Percentiles rank a stretch among this genome's conserved stretches.
Evolutionary conservation across 352 stramenopile species (phyloP).

Genomic region (Phytophthora cryptogea): DNA sequence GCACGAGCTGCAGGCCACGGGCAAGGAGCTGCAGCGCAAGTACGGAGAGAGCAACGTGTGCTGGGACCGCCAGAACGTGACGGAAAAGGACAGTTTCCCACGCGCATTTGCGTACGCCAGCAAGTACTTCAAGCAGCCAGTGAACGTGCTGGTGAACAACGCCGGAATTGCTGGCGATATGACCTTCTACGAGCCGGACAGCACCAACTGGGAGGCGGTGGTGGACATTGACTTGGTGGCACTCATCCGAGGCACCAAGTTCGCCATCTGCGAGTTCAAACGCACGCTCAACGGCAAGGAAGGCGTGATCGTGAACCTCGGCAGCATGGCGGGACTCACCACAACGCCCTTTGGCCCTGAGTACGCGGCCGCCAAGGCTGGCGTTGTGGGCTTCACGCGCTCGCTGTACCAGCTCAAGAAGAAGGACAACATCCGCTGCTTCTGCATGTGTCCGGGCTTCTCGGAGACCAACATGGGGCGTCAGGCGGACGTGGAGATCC

Average conservation of each 20-base stretch:
- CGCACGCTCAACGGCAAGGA: constrained; percentile 63
- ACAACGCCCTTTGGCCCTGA: constrained; percentile 60
- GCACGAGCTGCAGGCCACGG: constrained; percentile 57
- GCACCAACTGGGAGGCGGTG: constrained; percentile 62
- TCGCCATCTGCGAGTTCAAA: constrained; percentile 61
- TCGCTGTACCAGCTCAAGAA: constrained; percentile 67
- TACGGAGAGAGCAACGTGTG: constrained; percentile 58
- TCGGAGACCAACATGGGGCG: constrained; percentile 71
- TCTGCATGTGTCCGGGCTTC: constrained; percentile 72
- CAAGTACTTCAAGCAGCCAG: constrained; percentile 58
- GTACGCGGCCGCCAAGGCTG: constrained; percentile 76
- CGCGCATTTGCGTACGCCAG: constrained; percentile 59
- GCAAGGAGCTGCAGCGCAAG: constrained; percentile 56
- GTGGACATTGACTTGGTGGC: constrained; percentile 75
- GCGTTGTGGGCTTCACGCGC: constrained; percentile 74
- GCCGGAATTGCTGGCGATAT: constrained; percentile 69
- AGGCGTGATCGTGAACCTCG: constrained; percentile 73
- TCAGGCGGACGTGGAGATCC: constrained; percentile 37
- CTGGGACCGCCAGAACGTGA: constrained; percentile 76
- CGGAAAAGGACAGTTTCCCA: constrained; percentile 65
- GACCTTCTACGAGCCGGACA: constrained; percentile 47
- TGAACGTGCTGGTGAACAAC: constrained; percentile 86
- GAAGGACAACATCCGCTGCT: constrained; percentile 70
- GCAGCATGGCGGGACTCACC: constrained; percentile 64
- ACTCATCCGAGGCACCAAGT: constrained; percentile 72